Base-by-base conservation (phyloP, 352 stramenopile genomes). In the Phytopythium litorale region DNA sequence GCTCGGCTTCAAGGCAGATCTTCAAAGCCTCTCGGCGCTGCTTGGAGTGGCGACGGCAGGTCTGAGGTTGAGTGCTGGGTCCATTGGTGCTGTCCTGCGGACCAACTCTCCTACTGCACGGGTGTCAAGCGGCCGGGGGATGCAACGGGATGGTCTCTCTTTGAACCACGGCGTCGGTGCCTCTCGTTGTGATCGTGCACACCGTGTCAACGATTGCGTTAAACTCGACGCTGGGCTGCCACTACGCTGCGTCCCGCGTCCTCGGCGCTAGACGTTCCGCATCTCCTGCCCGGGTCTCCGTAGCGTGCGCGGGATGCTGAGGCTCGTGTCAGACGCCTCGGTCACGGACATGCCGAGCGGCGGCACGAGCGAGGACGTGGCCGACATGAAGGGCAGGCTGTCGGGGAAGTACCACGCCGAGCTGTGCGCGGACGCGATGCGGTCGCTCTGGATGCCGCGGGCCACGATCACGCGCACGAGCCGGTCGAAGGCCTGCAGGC, bases 381-480 rank as follows among this genome's bases (percentile, higher is more conserved):
- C 56, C 12, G 53, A n/a, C 56, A 81, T 70, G n/a, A 81, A 60
- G 1, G 73, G 70, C 32, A 81, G 55, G 25, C 68, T 76, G 37
- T 78, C 73, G 52, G 77, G 73, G 33, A 74, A 81, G 33, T 56
- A 56, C 23, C 45, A 59, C 8, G 28, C 51, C 21, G 68, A 75
- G 63, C 64, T 72, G 19, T 63, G 67, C 25, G 66, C 42, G 33
- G 70, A 76, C 4, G 65, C 49, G n/a, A 40, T 37, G 32, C 58
- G 50, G 1, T 61, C 63, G 62, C 56, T 32, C 52, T 77, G 16
- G 60, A 56, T 25, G 37, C 75, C 78, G 8, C 73, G 68, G 8
- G 76, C 69, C 5, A 82, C 62, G 32, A 88, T 79, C 25, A 89
- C 68, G 9, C 70, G 76, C 33, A 89, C 52, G 42, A 89, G 54